Base-by-base conservation (phyloP, 495 filamentous ascomycete species). In the Penicillium coprophilum region DNA sequence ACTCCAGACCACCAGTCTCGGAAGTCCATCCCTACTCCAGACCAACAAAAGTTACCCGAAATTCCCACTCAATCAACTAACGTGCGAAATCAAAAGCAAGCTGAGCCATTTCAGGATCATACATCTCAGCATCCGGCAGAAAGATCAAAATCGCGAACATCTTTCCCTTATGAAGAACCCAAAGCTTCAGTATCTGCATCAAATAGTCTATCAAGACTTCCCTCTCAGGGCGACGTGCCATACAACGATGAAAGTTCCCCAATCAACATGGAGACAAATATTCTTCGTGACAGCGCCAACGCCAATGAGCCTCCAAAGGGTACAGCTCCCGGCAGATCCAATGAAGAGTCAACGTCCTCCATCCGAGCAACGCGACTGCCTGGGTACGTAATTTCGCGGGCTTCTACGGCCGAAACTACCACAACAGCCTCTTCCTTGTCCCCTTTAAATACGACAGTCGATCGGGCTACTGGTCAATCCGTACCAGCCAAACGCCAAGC, bases 211-310 rank as follows among this genome's bases (percentile, higher is more conserved):
- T 62, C 75, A 56, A 58, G 31, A 66, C 66, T 40, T 56, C 63
- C 15, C 62, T 30, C 58, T 21, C 53, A 71, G 31, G 75, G 75
- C 31, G 77, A 78, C 6, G 73, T 64, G 38, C 65, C 67, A 2
- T 61, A 73, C 41, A 75, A 67, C 46, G 61, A 74, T 32, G 77
- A 79, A 30, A 72, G 73, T 12, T 71, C 63, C 38, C 53, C 67
- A 2, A 75, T 77, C 40, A 74, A 72, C 27, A 80, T 77, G 20
- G 71, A 77, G 2, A 53, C 73, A 31, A 73, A 74, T 34, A 56
- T 71, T 12, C 50, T 72, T 12, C 68, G 68, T 32, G 72, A 66
- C 13, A 53, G 70, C 8, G 59, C 65, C 8, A 61, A 63, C 19
- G 52, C 68, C 8, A 69, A 53, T 39, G 67, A 68, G 21, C 55